Conservation (phyloP, 2,329 filamentous ascomycete species). For the Claviceps digitariae region DNA sequence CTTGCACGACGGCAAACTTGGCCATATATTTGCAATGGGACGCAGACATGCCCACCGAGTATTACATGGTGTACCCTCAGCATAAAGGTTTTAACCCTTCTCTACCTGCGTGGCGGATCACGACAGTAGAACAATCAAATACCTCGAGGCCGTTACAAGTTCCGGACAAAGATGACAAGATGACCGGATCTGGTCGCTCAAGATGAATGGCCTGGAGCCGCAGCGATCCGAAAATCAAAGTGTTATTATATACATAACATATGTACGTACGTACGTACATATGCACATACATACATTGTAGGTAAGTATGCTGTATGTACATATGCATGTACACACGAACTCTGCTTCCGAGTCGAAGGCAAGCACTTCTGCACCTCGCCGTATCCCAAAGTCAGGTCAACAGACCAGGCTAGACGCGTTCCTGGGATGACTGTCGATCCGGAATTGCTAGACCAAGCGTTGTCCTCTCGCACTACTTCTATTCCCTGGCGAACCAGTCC, state of each 20-base stretch:
- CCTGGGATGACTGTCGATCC: not conserved
- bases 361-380: slow-evolving; percentile 2
- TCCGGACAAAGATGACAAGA: not conserved
- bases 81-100: not conserved
- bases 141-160: no score
- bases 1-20: not conserved
- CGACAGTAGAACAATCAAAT: not conserved
- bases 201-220: not conserved
- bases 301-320: not conserved
- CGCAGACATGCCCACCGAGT: not conserved
- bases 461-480: not conserved
- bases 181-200: not conserved
- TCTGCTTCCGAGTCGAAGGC: not conserved
- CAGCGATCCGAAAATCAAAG: not conserved
- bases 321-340: not conserved
- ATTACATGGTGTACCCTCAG: not conserved
- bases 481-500: not conserved
- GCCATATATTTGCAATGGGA: not conserved
- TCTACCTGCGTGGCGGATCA: not conserved
- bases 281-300: not conserved
- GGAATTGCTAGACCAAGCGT: not conserved
- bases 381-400: not conserved
- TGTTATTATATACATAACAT: not conserved
- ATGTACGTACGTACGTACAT: no score
- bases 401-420: not conserved